phyloP scores from a whole-genome alignment of 768 basidiomycete species.

The Psilocybe azurescens region DNA sequence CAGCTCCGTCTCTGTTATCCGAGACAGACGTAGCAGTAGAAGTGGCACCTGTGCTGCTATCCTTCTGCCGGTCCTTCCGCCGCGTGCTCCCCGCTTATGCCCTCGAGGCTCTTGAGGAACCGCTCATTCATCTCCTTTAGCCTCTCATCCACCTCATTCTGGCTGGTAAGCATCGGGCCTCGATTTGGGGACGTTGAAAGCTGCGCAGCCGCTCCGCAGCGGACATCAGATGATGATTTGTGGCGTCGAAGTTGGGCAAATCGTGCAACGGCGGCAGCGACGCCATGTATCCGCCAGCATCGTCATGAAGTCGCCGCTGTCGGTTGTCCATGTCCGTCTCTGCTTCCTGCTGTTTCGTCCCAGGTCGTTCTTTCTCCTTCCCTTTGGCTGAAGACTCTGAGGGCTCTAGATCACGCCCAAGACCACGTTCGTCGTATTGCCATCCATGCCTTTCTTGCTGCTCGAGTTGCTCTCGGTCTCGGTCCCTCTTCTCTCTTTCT shows the following conservation, averaged over 20 bases:
- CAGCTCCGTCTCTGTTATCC: not conserved
- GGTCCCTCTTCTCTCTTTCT: constrained; percentile 25
- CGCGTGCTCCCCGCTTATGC: constrained; percentile 44
- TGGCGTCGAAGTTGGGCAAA: constrained; percentile 1
- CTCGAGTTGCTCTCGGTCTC: constrained; percentile 13
- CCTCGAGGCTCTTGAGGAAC: constrained; percentile 69
- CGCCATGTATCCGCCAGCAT: constrained; percentile 11
- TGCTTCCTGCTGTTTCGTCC: not conserved
- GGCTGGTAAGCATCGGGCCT: constrained; percentile 68
- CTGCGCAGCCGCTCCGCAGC: constrained; percentile 7
- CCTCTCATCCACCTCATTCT: constrained; percentile 68
- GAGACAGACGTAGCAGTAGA: not conserved
- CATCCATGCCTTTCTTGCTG: constrained; percentile 6
- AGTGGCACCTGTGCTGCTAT: not conserved
- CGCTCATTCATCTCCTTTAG: constrained; percentile 70
- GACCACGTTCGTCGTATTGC: constrained; percentile 7
- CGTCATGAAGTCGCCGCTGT: constrained; percentile 3
- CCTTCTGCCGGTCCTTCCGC: constrained; percentile 26
- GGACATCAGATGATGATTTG: not conserved
- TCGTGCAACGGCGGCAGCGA: constrained; percentile 9
- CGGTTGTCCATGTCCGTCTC: not conserved
- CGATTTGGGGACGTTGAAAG: constrained; percentile 29
- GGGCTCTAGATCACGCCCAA: constrained; percentile 17
- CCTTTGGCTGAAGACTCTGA: not conserved
- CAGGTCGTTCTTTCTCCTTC: not conserved